These are phyloP conservation scores for Glycine soja DNA, from an alignment of 306 rosid genomes.

Conservation along the genomic window DNA sequence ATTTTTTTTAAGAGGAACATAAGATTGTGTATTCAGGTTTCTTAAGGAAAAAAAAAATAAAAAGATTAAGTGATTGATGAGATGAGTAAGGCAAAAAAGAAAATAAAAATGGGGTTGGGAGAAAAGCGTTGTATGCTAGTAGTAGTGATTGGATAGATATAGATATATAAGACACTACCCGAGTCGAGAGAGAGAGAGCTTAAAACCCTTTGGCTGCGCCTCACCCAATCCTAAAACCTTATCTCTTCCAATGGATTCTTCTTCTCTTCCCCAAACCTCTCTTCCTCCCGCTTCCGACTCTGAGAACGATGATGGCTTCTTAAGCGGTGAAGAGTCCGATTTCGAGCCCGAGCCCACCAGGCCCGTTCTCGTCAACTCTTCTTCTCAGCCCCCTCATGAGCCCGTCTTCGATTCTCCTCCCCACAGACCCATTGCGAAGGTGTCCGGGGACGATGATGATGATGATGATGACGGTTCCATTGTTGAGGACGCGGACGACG, in stretches of 20 bases:
- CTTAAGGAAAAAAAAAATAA: too few relatives aligned
- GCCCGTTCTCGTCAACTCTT: slow-evolving; percentile 53
- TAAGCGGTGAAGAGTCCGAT: slow-evolving; percentile 69
- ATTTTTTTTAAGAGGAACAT: too few relatives aligned
- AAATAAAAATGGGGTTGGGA: background rate
- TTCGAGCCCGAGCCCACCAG: slow-evolving; percentile 47
- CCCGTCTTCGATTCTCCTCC: background rate
- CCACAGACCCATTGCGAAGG: slow-evolving; percentile 44
- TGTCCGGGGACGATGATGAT: slow-evolving; percentile 49
- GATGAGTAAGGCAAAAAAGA: background rate
- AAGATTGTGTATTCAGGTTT: too few relatives aligned
- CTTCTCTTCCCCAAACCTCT: slow-evolving; percentile 35
- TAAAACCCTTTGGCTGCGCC: slow-evolving; percentile 36
- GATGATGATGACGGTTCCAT: slow-evolving; percentile 53
- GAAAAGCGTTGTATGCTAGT: background rate
- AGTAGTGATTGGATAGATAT: background rate
- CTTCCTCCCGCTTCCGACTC: slow-evolving; percentile 45
- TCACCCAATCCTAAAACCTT: slow-evolving; percentile 42
- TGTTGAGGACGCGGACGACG: background rate
- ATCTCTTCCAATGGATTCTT: slow-evolving; percentile 58
- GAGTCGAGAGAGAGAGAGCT: background rate
- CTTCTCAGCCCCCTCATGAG: background rate
- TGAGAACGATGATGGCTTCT: slow-evolving; percentile 63
- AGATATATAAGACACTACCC: background rate
- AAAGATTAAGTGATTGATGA: too few relatives aligned